A percentile compares a stretch with the other conserved stretches of the same genome.
Evolutionary conservation across 768 basidiomycete species (phyloP).

Genomic region (Clavulina sp.): DNA sequence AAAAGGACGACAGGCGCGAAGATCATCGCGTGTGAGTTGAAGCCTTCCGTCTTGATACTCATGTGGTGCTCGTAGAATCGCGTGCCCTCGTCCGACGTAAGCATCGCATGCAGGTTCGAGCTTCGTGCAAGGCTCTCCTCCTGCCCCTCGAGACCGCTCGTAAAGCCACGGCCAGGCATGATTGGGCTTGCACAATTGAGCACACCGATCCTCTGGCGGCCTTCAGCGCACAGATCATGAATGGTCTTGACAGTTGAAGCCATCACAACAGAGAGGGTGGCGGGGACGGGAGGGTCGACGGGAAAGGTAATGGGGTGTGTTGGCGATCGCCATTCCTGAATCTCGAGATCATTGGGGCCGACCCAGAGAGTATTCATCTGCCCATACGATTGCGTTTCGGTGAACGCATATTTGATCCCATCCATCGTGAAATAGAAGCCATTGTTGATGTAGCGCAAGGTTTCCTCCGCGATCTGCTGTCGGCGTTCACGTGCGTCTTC

Average conservation of each 20-base stretch:
- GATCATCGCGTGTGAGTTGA: slow-evolving; percentile 65
- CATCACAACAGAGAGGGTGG: neutral
- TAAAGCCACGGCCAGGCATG: slow-evolving; percentile 61
- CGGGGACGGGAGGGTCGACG: neutral
- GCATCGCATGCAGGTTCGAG: slow-evolving; percentile 48
- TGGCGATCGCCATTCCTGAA: slow-evolving; percentile 9
- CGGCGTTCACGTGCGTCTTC: slow-evolving; percentile 1
- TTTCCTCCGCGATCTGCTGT: slow-evolving; percentile 31
- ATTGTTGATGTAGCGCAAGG: slow-evolving; percentile 29
- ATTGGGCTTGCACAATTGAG: slow-evolving; percentile 66
- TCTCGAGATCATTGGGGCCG: slow-evolving; percentile 7
- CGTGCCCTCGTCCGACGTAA: slow-evolving; percentile 35
- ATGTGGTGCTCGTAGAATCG: slow-evolving; percentile 48
- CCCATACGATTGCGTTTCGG: slow-evolving; percentile 8
- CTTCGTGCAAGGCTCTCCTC: slow-evolving; percentile 68
- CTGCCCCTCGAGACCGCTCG: slow-evolving; percentile 53
- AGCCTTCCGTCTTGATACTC: slow-evolving; percentile 27
- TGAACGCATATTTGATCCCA: slow-evolving; percentile 20
- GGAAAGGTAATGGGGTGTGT: slow-evolving; percentile 14
- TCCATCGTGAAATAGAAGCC: slow-evolving; percentile 24
- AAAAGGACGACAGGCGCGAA: slow-evolving; percentile 47
- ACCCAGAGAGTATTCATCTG: slow-evolving; percentile 2
- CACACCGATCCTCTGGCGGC: slow-evolving; percentile 35
- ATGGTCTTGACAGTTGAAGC: neutral
- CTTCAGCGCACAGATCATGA: neutral